These are phyloP conservation scores for Leucocoprinus birnbaumii DNA, from an alignment of 768 basidiomycete genomes.

Conservation along the genomic window DNA sequence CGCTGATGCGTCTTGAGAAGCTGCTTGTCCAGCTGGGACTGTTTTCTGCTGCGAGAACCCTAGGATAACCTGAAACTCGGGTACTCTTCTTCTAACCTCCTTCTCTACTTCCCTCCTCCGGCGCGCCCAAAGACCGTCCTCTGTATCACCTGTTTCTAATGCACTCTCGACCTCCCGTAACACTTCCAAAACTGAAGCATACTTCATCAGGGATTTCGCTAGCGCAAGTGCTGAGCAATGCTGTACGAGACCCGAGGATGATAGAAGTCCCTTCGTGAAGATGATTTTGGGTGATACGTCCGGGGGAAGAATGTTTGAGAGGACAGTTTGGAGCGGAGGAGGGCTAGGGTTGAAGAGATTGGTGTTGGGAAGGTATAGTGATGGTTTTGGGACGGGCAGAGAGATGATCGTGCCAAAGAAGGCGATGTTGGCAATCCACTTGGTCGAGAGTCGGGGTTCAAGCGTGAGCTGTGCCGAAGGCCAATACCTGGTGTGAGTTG, in stretches of 20 bases:
- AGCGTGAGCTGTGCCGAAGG: constrained; percentile 63
- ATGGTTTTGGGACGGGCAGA: constrained; percentile 62
- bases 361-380: constrained; percentile 52
- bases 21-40: constrained; percentile 7
- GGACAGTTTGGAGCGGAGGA: constrained; percentile 64
- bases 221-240: constrained; percentile 82
- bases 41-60: constrained; percentile 68
- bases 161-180: constrained; percentile 48
- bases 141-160: constrained; percentile 57
- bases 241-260: constrained; percentile 71
- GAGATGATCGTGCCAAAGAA: constrained; percentile 80
- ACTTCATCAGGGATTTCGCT: constrained; percentile 73
- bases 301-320: constrained; percentile 78
- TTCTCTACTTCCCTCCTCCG: constrained; percentile 66
- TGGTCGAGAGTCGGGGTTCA: constrained; percentile 83
- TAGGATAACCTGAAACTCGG: constrained; percentile 84
- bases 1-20: constrained; percentile 2
- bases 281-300: constrained; percentile 68
- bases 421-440: constrained; percentile 89
- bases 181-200: constrained; percentile 45
- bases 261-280: constrained; percentile 81
- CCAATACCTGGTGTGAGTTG: constrained; percentile 59
- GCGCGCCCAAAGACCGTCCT: constrained; percentile 71
- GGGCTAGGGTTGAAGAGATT: constrained; percentile 66
- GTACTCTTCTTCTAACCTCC: constrained; percentile 73